Evolutionary conservation across 306 rosid species (phyloP), one percentile per base, ranked within the genome.

Genomic region (Lagenaria siceraria): DNA sequence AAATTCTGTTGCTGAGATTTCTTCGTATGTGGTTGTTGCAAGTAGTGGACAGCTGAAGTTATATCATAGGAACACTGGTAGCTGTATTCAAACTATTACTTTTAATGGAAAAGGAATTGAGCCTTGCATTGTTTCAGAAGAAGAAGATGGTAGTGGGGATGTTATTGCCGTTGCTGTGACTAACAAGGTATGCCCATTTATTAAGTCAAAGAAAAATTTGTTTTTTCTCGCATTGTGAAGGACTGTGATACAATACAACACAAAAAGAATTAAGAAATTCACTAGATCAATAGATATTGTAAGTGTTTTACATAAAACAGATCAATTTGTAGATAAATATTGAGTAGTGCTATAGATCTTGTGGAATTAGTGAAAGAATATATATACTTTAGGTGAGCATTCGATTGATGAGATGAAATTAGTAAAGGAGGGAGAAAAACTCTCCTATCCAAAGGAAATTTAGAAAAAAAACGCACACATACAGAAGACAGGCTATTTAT

Each of bases 41-140:
- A 92, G 82, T 71, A 95, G 87, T 79, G 97, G 98, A 10, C 88
- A 78, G 87, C 81, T 95, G 87, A 94, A 92, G 75, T 61, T 95
- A 81, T 95, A 95, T 85, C 95, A 95, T 88, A 95, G 92, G 88
- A 88, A 84, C 79, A 35, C 89, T 61, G 96, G 97, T 54, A 49
- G 74, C 7, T 89, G 97, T 83, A 82, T 88, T 88, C 98, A 95
- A 81, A 86, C 83, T 18, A 80, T 95, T 81, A 86, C 89, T 17
- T 88, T 90, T 80, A 91, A 90, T 0, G 97, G 92, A 71, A 96
- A 86, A 79, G 93, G 90, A 69, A 81, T 81, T 48, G 96, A 90
- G 78, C 90, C 88, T 35, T 88, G 96, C 69, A 71, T 89, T 81
- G 85, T 95, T 84, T 95, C 96, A 2, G 88, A 85, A 31, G 93